A percentile compares a stretch with the other conserved stretches of the same genome.
Conservation (phyloP, 768 basidiomycete genomes). For the Lentinula edodes region DNA sequence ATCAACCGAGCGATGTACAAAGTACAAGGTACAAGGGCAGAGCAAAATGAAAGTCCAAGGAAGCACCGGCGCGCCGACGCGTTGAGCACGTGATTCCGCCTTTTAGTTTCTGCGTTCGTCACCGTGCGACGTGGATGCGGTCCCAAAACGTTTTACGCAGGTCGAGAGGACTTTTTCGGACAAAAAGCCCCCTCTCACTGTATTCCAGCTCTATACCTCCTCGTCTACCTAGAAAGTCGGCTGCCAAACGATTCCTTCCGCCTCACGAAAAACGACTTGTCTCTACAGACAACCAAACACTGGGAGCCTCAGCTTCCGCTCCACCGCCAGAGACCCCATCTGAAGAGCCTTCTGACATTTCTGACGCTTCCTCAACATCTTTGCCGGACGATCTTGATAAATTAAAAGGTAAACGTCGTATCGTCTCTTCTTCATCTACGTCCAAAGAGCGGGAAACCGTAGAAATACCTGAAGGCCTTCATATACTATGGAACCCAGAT, state of each 20-base stretch:
- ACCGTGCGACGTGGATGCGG: background rate
- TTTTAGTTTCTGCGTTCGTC: too few species aligned
- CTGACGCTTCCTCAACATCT: slow-evolving; percentile 7
- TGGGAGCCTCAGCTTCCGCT: background rate
- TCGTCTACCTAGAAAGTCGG: background rate
- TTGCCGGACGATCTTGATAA: slow-evolving; percentile 39
- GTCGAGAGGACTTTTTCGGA: background rate
- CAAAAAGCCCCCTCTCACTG: background rate
- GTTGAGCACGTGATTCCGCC: background rate
- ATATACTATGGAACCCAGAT: slow-evolving; percentile 58
- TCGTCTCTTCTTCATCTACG: slow-evolving; percentile 16
- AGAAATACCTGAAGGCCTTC: slow-evolving; percentile 48
- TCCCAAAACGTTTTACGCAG: slow-evolving; percentile 5
- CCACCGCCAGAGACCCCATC: background rate
- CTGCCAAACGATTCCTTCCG: background rate
- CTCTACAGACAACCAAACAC: background rate
- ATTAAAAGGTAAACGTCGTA: slow-evolving; percentile 31
- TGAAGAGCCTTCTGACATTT: background rate
- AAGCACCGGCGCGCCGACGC: background rate
- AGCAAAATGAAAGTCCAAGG: background rate
- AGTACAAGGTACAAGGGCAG: background rate
- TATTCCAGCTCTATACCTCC: background rate
- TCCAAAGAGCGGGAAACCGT: slow-evolving; percentile 36
- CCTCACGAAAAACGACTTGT: background rate
- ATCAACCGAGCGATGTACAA: background rate